phyloP scores from a whole-genome alignment of 257 asterid species.

The Verbascum thapsus region DNA sequence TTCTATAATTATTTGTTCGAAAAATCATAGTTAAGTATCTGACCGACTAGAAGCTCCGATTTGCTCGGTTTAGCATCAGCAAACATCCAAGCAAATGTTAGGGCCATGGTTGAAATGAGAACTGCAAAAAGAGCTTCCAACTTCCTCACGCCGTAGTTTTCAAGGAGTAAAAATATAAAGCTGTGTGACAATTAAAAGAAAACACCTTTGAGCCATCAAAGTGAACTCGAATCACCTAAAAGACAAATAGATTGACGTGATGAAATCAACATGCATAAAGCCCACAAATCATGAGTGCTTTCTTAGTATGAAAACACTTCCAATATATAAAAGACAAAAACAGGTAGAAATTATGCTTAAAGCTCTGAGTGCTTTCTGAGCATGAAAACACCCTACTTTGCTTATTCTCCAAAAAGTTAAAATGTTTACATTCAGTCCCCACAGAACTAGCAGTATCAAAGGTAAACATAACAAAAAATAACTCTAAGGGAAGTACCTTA shows the following conservation, averaged over 20 bases:
- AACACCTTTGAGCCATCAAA: slow-evolving; percentile 29
- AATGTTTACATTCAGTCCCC: slow-evolving; percentile 5
- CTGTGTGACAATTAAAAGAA: slow-evolving; percentile 47
- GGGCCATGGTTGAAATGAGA: slow-evolving; percentile 87
- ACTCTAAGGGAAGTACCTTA: too few relatives aligned
- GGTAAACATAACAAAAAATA: slow-evolving; percentile 24
- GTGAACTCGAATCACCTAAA: slow-evolving; percentile 28
- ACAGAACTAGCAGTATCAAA: slow-evolving; percentile 14
- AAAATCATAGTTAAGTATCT: slow-evolving; percentile 26
- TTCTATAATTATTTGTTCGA: background rate
- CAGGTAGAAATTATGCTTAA: slow-evolving; percentile 8
- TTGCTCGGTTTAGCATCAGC: slow-evolving; percentile 84
- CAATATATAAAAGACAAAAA: too few relatives aligned
- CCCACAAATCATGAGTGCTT: background rate
- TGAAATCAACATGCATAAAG: slow-evolving; percentile 23
- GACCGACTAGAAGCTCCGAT: slow-evolving; percentile 75
- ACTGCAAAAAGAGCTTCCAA: slow-evolving; percentile 96
- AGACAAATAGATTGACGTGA: slow-evolving; percentile 27
- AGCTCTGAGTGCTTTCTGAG: slow-evolving; percentile 34
- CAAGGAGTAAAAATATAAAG: slow-evolving; percentile 90
- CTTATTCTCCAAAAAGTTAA: slow-evolving; percentile 15
- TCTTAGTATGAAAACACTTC: background rate
- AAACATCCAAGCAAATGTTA: slow-evolving; percentile 99
- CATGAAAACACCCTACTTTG: slow-evolving; percentile 32
- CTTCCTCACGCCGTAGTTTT: slow-evolving; percentile 99